Conservation (phyloP, 495 filamentous ascomycete species). For the Talaromyces proteolyticus region DNA sequence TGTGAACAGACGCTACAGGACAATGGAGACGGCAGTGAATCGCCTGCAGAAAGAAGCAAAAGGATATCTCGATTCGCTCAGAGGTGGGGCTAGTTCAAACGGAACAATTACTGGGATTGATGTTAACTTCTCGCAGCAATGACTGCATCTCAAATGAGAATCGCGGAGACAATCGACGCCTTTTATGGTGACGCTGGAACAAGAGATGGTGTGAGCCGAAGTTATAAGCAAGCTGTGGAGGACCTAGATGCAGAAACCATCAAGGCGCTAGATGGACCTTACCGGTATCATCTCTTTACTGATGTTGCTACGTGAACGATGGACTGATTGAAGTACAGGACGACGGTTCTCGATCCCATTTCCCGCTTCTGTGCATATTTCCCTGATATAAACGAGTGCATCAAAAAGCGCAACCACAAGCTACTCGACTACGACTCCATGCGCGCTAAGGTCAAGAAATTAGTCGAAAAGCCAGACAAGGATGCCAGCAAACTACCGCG, state of each 20-base stretch:
- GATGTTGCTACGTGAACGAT: too few relatives aligned
- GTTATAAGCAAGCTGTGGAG: slow-evolving; percentile 97
- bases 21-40: slow-evolving; percentile 89
- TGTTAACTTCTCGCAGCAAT: slow-evolving; percentile 55
- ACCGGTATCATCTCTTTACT: slow-evolving; percentile 48
- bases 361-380: slow-evolving; percentile 96
- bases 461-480: slow-evolving; percentile 98
- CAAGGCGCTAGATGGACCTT: slow-evolving; percentile 96
- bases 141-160: slow-evolving; percentile 99
- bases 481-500: slow-evolving; percentile 91
- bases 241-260: slow-evolving; percentile 97
- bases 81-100: slow-evolving; percentile 59
- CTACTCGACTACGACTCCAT: slow-evolving; percentile 96
- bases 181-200: slow-evolving; percentile 97
- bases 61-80: slow-evolving; percentile 90
- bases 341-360: slow-evolving; percentile 93
- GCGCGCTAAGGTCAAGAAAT: slow-evolving; percentile 90
- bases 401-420: slow-evolving; percentile 98
- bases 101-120: too few relatives aligned
- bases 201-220: slow-evolving; percentile 86
- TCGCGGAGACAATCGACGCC: slow-evolving; percentile 97
- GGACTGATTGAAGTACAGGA: slow-evolving; percentile 44
- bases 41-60: slow-evolving; percentile 96
- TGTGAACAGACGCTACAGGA: slow-evolving; percentile 70
- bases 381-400: slow-evolving; percentile 98